These are phyloP conservation scores for Candida odintsovae DNA, from an alignment of 805 yeast species.

Conservation along the genomic window DNA sequence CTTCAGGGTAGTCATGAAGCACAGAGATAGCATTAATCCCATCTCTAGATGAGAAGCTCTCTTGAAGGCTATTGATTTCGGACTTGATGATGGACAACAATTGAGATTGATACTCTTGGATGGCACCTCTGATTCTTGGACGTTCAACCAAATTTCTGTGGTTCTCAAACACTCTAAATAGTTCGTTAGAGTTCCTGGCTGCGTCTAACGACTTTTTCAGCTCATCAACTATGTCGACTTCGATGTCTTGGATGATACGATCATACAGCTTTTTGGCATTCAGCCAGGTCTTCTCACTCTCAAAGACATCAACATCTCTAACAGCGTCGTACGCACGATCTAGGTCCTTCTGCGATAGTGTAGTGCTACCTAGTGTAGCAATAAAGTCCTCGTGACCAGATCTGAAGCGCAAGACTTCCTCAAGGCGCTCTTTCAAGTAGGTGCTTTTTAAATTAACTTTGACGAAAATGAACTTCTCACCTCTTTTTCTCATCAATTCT, in stretches of 20 bases:
- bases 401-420: conserved; percentile 41
- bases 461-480: conserved; percentile 63
- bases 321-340: conserved; percentile 37
- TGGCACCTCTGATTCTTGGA: conserved; percentile 50
- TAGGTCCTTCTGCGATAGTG: conserved; percentile 25
- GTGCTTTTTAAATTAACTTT: conserved; percentile 44
- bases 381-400: conserved; percentile 46
- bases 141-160: conserved; percentile 44
- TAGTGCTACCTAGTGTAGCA: conserved; percentile 26
- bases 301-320: conserved; percentile 31
- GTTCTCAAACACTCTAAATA: conserved; percentile 45
- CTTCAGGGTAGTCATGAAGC: conserved; percentile 42
- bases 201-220: conserved; percentile 34
- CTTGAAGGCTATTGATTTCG: conserved; percentile 40
- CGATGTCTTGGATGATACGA: conserved; percentile 38
- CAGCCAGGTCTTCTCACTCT: conserved; percentile 36
- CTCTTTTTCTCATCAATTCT: conserved; percentile 67
- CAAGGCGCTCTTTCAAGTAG: conserved; percentile 37
- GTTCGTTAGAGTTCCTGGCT: conserved; percentile 38
- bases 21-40: conserved; percentile 31
- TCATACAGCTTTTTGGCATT: conserved; percentile 36
- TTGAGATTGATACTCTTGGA: conserved; percentile 52
- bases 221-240: conserved; percentile 35
- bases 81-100: conserved; percentile 42
- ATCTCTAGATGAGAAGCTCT: conserved; percentile 30